Conservation (phyloP, 1,284 basidiomycete species). For the Meira nashicola region DNA sequence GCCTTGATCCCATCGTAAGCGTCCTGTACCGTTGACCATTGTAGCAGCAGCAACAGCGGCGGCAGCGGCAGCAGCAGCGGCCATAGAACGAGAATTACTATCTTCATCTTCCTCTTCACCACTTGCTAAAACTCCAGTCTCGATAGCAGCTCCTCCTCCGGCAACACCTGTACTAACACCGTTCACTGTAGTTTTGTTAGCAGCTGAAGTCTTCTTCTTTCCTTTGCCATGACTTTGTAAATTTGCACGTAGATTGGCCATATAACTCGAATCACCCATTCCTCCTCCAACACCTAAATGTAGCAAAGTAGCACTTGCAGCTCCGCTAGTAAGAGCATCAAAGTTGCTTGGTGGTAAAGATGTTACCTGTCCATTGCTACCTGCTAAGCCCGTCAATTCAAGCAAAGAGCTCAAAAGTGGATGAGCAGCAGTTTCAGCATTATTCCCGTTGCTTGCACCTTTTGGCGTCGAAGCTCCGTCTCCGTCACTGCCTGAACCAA, state of each 20-base stretch:
- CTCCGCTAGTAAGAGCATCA: neutral
- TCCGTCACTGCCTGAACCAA: neutral
- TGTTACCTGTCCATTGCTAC: neutral
- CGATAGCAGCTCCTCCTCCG: slow-evolving; percentile 18
- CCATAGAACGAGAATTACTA: slow-evolving; percentile 17
- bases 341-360: slow-evolving; percentile 9
- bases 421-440: neutral
- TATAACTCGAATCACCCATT: slow-evolving; percentile 40
- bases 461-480: slow-evolving; percentile 9
- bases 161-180: slow-evolving; percentile 10
- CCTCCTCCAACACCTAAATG: slow-evolving; percentile 23
- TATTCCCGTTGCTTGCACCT: slow-evolving; percentile 1
- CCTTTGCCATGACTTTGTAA: slow-evolving; percentile 17
- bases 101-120: slow-evolving; percentile 29
- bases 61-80: slow-evolving; percentile 30
- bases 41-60: slow-evolving; percentile 27
- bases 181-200: neutral
- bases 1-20: slow-evolving; percentile 47
- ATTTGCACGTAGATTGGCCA: slow-evolving; percentile 26
- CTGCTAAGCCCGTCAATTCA: neutral
- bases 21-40: slow-evolving; percentile 33
- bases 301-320: neutral
- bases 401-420: slow-evolving; percentile 2
- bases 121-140: slow-evolving; percentile 1
- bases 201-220: slow-evolving; percentile 27